Percentiles rank a stretch among this genome's conserved stretches.
phyloP scores from a whole-genome alignment of 2,329 filamentous ascomycete species.

The Fusarium mundagurra region DNA sequence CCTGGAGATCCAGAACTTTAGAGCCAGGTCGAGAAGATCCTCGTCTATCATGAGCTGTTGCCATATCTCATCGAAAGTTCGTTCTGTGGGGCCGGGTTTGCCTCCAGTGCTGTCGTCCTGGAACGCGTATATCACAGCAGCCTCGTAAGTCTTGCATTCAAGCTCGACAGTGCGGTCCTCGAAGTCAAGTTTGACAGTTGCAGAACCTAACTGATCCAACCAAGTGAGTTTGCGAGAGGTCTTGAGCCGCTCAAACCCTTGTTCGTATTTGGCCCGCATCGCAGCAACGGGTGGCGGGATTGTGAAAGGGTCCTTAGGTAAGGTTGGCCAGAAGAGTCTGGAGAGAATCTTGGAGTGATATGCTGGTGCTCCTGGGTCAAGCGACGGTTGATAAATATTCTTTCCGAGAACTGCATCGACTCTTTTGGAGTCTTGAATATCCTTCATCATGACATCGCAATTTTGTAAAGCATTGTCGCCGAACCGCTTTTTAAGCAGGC shows the following conservation, averaged over 20 bases:
- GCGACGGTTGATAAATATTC: slow-evolving; percentile 37
- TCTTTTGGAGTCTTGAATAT: slow-evolving; percentile 83
- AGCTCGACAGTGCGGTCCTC: slow-evolving; percentile 79
- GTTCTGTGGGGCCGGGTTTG: slow-evolving; percentile 48
- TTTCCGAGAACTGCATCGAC: slow-evolving; percentile 75
- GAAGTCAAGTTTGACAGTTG: slow-evolving; percentile 82
- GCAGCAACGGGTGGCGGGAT: slow-evolving; percentile 68
- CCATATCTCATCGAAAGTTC: slow-evolving; percentile 64
- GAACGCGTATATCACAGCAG: slow-evolving; percentile 88
- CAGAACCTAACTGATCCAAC: slow-evolving; percentile 84
- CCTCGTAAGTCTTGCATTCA: slow-evolving; percentile 84
- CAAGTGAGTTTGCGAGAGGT: slow-evolving; percentile 87
- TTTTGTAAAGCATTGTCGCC: slow-evolving; percentile 87
- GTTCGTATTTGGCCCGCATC: slow-evolving; percentile 76
- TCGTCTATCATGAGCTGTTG: slow-evolving; percentile 76
- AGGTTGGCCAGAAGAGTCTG: slow-evolving; percentile 89
- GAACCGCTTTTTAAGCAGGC: slow-evolving; percentile 87
- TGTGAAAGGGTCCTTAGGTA: slow-evolving; percentile 75
- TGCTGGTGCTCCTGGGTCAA: slow-evolving; percentile 43
- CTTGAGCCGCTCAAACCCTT: slow-evolving; percentile 82
- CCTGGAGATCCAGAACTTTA: slow-evolving; percentile 77
- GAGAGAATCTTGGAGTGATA: slow-evolving; percentile 89
- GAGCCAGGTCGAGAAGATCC: slow-evolving; percentile 72
- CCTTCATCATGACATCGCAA: slow-evolving; percentile 97
- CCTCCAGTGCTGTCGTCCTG: slow-evolving; percentile 57